Evolutionary conservation across 768 basidiomycete genomes (phyloP).

Genomic region (Xerocomus brunneocitrinus): DNA sequence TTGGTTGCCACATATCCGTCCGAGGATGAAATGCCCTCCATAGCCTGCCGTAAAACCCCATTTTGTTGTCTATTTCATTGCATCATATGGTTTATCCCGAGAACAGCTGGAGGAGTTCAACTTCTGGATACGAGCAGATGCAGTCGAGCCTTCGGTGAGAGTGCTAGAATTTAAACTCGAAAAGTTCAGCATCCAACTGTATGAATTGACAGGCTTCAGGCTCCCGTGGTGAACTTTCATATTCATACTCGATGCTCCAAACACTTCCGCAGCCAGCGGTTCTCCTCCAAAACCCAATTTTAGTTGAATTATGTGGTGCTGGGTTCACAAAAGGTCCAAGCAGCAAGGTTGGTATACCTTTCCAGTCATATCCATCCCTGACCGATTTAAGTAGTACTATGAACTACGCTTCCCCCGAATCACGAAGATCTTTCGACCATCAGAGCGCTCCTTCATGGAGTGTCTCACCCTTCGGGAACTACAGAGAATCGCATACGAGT

Average conservation of each 20-base stretch:
- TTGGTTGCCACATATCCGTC: neutral
- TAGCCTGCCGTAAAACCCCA: constrained; percentile 49
- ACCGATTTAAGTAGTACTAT: constrained; percentile 51
- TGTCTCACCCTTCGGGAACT: constrained; percentile 46
- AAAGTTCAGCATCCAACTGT: neutral
- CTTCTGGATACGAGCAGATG: constrained; percentile 45
- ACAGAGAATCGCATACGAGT: constrained; percentile 50
- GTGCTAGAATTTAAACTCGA: neutral
- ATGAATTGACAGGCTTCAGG: constrained; percentile 3
- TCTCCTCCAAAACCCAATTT: constrained; percentile 56
- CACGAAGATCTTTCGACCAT: constrained; percentile 56
- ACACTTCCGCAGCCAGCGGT: constrained; percentile 49
- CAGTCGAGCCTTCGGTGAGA: constrained; percentile 21
- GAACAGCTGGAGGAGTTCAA: constrained; percentile 69
- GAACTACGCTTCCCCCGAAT: constrained; percentile 82
- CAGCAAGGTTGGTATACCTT: constrained; percentile 43
- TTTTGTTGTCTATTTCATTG: constrained; percentile 71
- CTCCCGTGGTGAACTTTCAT: constrained; percentile 38
- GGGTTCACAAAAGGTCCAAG: constrained; percentile 70
- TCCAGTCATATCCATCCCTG: neutral
- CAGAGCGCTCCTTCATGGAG: constrained; percentile 64
- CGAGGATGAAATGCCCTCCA: neutral
- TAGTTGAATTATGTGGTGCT: constrained; percentile 75
- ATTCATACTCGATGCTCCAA: constrained; percentile 47
- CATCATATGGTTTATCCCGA: constrained; percentile 69